Percentiles rank a stretch among this genome's conserved stretches.
Conservation (phyloP, 2,329 filamentous ascomycete species). For the Diaporthe aspalathi region DNA sequence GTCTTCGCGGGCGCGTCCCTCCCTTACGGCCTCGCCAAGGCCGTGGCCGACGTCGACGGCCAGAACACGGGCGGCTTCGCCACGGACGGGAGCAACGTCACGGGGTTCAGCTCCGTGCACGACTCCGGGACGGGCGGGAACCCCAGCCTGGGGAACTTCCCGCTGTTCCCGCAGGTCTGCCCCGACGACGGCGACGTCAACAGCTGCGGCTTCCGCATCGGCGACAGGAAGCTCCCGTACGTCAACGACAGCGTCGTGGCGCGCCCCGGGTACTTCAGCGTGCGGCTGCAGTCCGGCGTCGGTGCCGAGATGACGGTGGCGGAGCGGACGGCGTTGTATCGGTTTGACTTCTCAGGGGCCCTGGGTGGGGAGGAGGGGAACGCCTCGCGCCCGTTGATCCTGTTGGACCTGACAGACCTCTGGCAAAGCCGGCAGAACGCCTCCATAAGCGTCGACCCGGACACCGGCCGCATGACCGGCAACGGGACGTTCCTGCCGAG, state of each 20-base stretch:
- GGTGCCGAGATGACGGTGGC: conserved; percentile 70
- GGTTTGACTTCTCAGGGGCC: conserved; percentile 65
- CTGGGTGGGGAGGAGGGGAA: conserved; percentile 40
- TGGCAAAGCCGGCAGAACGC: conserved; percentile 63
- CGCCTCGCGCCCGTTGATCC: conserved; percentile 60
- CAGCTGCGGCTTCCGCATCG: conserved; percentile 64
- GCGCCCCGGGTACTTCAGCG: conserved; percentile 66
- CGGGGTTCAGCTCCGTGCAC: conserved; percentile 62
- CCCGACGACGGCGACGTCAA: conserved; percentile 60
- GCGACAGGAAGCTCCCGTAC: conserved; percentile 55
- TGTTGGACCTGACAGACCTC: conserved; percentile 71
- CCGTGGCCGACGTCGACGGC: conserved; percentile 63
- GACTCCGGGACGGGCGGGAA: conserved; percentile 59
- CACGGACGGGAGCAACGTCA: conserved; percentile 59
- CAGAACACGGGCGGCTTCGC: conserved; percentile 59
- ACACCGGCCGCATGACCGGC: conserved; percentile 65
- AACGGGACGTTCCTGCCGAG: conserved; percentile 69
- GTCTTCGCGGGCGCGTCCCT: conserved; percentile 67
- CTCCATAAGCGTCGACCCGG: conserved; percentile 59
- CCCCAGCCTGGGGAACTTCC: conserved; percentile 59
- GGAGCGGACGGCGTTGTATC: conserved; percentile 71
- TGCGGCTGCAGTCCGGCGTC: conserved; percentile 65
- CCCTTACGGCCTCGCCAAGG: conserved; percentile 68
- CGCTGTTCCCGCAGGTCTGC: conserved; percentile 58
- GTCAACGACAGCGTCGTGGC: conserved; percentile 59